phyloP scores from a whole-genome alignment of 805 yeast genomes.

The Yueomyces sp. region DNA sequence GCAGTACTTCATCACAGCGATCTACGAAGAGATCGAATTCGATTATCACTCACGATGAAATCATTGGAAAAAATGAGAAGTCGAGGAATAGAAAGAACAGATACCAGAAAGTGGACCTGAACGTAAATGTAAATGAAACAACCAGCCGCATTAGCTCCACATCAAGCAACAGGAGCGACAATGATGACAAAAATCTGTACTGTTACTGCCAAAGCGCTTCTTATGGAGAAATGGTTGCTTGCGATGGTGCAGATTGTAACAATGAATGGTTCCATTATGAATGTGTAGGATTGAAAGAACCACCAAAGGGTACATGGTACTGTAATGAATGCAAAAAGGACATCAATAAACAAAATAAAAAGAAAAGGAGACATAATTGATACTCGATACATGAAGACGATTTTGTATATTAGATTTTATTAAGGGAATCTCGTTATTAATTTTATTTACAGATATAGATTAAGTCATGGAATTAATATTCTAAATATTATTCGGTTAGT shows the following conservation, averaged over 20 bases:
- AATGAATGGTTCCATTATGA: slow-evolving; percentile 95
- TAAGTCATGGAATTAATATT: too few relatives aligned
- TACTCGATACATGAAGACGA: too few relatives aligned
- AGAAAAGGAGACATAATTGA: not conserved
- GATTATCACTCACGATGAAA: not conserved
- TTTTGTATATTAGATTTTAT: too few relatives aligned
- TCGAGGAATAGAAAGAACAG: not conserved
- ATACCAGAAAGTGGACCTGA: not conserved
- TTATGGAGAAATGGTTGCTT: slow-evolving; percentile 97
- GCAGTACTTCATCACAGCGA: not conserved
- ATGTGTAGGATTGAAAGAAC: slow-evolving; percentile 73
- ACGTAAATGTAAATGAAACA: not conserved
- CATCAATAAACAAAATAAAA: not conserved
- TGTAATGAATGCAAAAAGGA: slow-evolving; percentile 47
- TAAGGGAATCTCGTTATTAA: too few relatives aligned
- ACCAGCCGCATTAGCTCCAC: slow-evolving; percentile 3
- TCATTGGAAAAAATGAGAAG: not conserved
- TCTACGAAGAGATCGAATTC: not conserved
- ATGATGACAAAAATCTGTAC: slow-evolving; percentile 62
- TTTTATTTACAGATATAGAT: too few relatives aligned
- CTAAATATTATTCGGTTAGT: too few relatives aligned
- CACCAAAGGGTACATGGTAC: slow-evolving; percentile 80
- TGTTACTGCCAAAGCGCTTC: slow-evolving; percentile 96
- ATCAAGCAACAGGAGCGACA: slow-evolving; percentile 14
- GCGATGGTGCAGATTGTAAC: slow-evolving; percentile 88